Evolutionary conservation across 148 eudicot species (phyloP).

Genomic region (Selenicereus undatus): DNA sequence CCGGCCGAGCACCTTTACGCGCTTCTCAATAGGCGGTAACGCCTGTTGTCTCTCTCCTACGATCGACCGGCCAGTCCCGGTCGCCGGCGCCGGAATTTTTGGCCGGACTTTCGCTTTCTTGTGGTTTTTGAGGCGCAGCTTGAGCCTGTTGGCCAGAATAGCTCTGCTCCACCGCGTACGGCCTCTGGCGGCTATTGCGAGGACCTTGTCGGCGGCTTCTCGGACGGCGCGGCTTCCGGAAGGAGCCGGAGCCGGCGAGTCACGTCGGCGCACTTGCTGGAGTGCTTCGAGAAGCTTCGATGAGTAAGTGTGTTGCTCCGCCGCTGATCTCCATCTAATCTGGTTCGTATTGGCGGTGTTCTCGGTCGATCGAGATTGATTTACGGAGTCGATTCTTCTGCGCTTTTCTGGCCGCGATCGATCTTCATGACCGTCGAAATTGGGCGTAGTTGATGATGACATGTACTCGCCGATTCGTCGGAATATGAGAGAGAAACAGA

Average conservation of each 20-base stretch:
- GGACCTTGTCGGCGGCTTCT: conserved; percentile 65
- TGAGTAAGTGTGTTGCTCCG: conserved; percentile 54
- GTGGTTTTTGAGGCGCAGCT: conserved; percentile 35
- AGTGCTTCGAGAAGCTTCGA: conserved; percentile 59
- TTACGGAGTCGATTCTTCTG: conserved; percentile 17
- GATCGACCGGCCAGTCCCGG: conserved; percentile 23
- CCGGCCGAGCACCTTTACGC: conserved; percentile 50
- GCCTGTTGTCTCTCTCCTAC: conserved; percentile 19
- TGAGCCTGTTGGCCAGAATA: conserved; percentile 50
- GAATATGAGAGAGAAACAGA: neutral
- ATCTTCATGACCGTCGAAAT: conserved; percentile 28
- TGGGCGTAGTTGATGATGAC: conserved; percentile 30
- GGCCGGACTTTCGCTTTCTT: conserved; percentile 37
- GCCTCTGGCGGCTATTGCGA: conserved; percentile 64
- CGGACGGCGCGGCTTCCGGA: conserved; percentile 45
- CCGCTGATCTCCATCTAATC: conserved; percentile 45
- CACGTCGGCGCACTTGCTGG: conserved; percentile 43
- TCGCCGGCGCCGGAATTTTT: neutral
- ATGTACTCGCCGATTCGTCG: neutral
- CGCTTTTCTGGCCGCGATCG: conserved; percentile 32
- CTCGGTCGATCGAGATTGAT: conserved; percentile 11
- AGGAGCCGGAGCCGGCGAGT: conserved; percentile 17
- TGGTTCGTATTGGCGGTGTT: conserved; percentile 10
- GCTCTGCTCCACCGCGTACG: conserved; percentile 82
- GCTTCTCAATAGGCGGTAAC: conserved; percentile 45